Evolutionary conservation across 352 stramenopile species (phyloP).

Genomic region (Proteromonas lacertae): DNA sequence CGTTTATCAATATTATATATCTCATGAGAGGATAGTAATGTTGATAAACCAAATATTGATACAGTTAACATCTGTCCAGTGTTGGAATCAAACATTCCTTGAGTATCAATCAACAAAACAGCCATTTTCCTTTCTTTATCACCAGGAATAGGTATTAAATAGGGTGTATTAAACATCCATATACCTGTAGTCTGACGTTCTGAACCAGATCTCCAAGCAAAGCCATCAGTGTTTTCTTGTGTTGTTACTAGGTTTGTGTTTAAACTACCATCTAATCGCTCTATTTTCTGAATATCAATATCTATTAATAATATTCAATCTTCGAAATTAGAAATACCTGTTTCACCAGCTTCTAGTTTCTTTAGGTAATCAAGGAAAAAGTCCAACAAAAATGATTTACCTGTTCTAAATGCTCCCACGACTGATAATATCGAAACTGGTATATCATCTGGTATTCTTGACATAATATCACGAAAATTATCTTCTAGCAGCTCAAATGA

Average conservation of each 20-base stretch:
- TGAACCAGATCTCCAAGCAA: slow-evolving; percentile 70
- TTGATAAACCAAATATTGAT: slow-evolving; percentile 90
- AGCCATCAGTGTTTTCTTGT: slow-evolving; percentile 21
- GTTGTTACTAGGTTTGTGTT: slow-evolving; percentile 10
- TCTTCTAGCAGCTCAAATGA: too few relatives aligned
- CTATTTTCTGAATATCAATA: slow-evolving; percentile 9
- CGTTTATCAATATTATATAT: slow-evolving; percentile 99
- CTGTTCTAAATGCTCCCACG: slow-evolving; percentile 86
- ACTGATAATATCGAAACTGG: slow-evolving; percentile 87
- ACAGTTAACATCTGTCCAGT: slow-evolving; percentile 87
- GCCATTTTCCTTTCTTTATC: slow-evolving; percentile 41
- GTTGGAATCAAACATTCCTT: slow-evolving; percentile 97
- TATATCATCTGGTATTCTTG: slow-evolving; percentile 2
- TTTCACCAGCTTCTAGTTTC: not conserved
- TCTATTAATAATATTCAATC: slow-evolving; percentile 9
- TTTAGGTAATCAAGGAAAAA: slow-evolving; percentile 79
- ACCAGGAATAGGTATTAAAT: slow-evolving; percentile 23
- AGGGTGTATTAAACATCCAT: slow-evolving; percentile 93
- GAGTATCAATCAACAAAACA: slow-evolving; percentile 87
- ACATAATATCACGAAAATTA: not conserved
- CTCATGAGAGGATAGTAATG: slow-evolving; percentile 38
- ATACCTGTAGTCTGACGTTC: slow-evolving; percentile 94
- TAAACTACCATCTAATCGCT: slow-evolving; percentile 12
- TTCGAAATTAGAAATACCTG: not conserved
- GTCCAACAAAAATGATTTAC: slow-evolving; percentile 88